Conservation (phyloP, 2,329 filamentous ascomycete genomes). For the Penicillium verrucosum region DNA sequence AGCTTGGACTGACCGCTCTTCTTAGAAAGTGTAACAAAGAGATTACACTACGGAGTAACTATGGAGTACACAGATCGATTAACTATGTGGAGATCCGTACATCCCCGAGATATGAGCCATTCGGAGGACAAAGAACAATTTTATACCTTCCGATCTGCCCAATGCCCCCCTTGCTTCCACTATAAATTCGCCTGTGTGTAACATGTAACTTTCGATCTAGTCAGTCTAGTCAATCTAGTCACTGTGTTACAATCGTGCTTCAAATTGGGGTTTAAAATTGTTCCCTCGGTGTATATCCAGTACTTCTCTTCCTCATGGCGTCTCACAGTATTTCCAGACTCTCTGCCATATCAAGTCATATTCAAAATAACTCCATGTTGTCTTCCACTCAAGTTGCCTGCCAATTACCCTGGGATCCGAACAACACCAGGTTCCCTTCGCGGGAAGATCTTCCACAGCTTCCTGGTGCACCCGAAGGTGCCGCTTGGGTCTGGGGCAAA, state of each 20-base stretch:
- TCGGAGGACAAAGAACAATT: neutral
- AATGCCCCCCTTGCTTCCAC: neutral
- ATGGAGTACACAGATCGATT: neutral
- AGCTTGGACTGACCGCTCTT: neutral
- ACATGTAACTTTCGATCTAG: neutral
- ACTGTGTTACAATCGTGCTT: neutral
- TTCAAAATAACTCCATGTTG: constrained; percentile 9
- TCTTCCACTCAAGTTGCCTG: constrained; percentile 23
- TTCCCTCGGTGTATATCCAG: neutral
- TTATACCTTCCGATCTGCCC: neutral
- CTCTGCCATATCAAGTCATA: constrained; percentile 9
- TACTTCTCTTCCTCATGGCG: neutral
- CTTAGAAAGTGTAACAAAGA: neutral
- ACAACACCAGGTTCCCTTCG: constrained; percentile 52
- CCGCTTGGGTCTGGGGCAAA: constrained; percentile 61
- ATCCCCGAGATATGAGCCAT: neutral
- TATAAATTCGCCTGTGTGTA: neutral
- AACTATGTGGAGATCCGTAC: neutral
- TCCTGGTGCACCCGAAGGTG: constrained; percentile 52
- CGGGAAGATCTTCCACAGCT: constrained; percentile 53
- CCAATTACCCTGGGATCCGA: constrained; percentile 53
- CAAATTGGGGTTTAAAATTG: neutral
- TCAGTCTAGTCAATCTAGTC: neutral
- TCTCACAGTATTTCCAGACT: constrained; percentile 5
- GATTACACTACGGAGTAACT: neutral